A percentile compares a stretch with the other conserved stretches of the same genome.
These are phyloP conservation scores for Coemansia sp. DNA, from an alignment of 192 early-diverging fungal species.

Conservation along the genomic window DNA sequence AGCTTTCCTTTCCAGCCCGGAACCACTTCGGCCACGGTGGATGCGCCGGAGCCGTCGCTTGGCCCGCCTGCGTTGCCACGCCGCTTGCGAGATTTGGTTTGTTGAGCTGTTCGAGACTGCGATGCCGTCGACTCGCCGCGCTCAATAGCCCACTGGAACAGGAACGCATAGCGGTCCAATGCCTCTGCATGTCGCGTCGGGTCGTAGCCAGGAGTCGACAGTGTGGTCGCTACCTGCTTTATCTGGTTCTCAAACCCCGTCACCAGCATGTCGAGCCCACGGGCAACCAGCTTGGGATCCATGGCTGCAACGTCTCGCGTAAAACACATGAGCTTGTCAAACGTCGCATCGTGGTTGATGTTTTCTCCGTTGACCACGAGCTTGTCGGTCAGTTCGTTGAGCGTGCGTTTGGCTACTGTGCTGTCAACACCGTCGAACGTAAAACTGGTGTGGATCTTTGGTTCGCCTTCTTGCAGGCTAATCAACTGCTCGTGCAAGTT, in stretches of 20 bases:
- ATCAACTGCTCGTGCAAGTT: conserved; percentile 63
- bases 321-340: conserved; percentile 41
- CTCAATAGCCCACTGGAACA: conserved; percentile 79
- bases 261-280: conserved; percentile 69
- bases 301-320: conserved; percentile 49
- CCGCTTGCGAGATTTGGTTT: conserved; percentile 38
- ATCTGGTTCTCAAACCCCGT: conserved; percentile 72
- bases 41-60: conserved; percentile 21
- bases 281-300: conserved; percentile 53
- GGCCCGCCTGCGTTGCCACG: conserved; percentile 22
- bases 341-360: conserved; percentile 32
- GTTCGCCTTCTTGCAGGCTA: conserved; percentile 59
- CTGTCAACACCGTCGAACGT: conserved; percentile 38
- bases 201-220: conserved; percentile 68
- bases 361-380: conserved; percentile 44
- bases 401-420: conserved; percentile 43
- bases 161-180: conserved; percentile 81
- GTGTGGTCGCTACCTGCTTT: conserved; percentile 58
- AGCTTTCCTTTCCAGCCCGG: conserved; percentile 47
- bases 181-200: conserved; percentile 62
- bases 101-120: conserved; percentile 16
- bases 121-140: conserved; percentile 62
- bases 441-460: conserved; percentile 44
- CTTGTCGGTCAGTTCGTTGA: conserved; percentile 58
- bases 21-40: conserved; percentile 36